Conservation (phyloP, 495 filamentous ascomycete species). For the Xylaria castorea region DNA sequence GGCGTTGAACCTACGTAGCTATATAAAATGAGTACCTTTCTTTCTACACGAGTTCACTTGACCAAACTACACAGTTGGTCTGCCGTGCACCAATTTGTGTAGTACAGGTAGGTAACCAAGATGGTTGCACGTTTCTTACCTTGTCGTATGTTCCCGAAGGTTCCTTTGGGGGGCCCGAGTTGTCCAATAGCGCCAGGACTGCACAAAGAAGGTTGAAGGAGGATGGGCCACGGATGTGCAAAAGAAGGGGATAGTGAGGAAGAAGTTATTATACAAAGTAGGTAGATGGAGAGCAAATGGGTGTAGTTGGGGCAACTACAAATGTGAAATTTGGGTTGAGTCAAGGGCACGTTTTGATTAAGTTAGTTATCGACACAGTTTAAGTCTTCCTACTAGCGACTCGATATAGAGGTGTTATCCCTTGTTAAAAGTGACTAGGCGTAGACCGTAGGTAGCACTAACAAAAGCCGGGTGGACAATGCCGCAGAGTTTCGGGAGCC, state of each 20-base stretch:
- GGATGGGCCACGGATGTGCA: neutral
- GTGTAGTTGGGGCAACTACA: conserved; percentile 4
- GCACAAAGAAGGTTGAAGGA: conserved; percentile 4
- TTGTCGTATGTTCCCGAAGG: conserved; percentile 12
- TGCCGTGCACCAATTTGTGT: conserved; percentile 13
- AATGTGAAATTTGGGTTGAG: conserved; percentile 10
- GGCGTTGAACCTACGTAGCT: neutral
- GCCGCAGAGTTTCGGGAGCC: conserved; percentile 6
- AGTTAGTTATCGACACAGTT: neutral
- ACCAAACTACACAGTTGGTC: neutral
- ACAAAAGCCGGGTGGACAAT: neutral
- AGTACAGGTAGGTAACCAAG: conserved; percentile 15
- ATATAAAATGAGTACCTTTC: conserved; percentile 8
- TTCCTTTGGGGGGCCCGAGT: neutral
- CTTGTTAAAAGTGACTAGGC: neutral
- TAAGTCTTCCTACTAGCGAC: conserved; percentile 13
- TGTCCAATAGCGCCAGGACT: conserved; percentile 10
- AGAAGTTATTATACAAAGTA: neutral
- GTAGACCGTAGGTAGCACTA: conserved; percentile 5
- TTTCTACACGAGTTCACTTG: neutral
- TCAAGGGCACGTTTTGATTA: neutral
- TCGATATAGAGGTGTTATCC: neutral
- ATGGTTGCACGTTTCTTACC: conserved; percentile 9
- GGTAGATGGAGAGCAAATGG: neutral
- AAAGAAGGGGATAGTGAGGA: neutral